These are phyloP conservation scores for Tripidium arundinaceum DNA, from an alignment of 202 grass and related monocot species.

Conservation along the genomic window DNA sequence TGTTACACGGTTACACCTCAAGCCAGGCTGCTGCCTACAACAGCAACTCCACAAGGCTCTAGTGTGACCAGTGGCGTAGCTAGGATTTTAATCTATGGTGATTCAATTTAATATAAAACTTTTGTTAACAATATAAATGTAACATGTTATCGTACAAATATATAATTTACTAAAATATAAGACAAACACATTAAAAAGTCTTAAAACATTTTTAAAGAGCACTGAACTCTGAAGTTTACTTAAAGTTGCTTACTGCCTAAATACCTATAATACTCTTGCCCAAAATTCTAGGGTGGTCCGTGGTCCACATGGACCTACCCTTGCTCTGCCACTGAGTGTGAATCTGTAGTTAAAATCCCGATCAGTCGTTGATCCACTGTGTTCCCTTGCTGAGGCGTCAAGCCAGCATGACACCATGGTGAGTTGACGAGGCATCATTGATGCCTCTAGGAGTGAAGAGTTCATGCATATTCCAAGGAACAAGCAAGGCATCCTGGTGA, in stretches of 20 bases:
- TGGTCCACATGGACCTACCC: too few species aligned
- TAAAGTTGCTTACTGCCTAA: too few species aligned
- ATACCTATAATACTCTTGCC: too few species aligned
- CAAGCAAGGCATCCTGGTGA: not conserved
- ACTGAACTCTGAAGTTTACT: too few species aligned
- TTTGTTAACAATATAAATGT: not conserved
- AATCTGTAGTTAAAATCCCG: not conserved
- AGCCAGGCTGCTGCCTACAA: not conserved
- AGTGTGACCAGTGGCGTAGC: not conserved
- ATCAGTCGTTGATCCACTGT: not conserved
- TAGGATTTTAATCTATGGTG: not conserved
- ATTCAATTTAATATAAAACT: not conserved
- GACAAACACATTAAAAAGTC: too few species aligned
- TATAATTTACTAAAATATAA: too few species aligned
- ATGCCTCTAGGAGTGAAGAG: not conserved
- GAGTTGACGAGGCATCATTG: not conserved
- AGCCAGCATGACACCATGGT: not conserved
- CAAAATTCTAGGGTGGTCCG: too few species aligned
- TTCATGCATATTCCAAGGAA: not conserved
- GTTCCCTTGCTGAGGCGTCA: not conserved
- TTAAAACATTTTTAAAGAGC: too few species aligned
- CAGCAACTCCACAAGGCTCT: not conserved
- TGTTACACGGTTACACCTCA: not conserved
- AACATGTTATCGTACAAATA: too few species aligned
- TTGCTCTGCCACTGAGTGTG: not conserved